Percentiles rank a stretch among this genome's conserved stretches.
phyloP scores from a whole-genome alignment of 108 stramenopile genomes.

The Skeletonema grethae region DNA sequence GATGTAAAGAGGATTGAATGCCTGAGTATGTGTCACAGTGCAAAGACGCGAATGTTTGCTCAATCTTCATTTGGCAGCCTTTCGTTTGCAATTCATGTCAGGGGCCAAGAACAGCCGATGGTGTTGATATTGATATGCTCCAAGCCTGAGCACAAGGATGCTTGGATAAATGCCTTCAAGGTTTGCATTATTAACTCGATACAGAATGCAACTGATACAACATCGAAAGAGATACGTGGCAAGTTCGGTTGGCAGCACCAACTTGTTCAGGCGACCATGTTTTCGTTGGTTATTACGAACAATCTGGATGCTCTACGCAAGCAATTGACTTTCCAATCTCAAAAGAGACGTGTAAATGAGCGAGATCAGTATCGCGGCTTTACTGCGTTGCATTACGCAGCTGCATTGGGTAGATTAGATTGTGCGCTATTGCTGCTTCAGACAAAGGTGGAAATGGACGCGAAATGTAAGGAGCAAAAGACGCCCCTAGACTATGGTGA shows the following conservation, averaged over 20 bases:
- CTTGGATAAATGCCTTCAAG: slow-evolving; percentile 45
- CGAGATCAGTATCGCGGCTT: slow-evolving; percentile 34
- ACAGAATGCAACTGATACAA: slow-evolving; percentile 8
- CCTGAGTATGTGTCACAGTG: slow-evolving; percentile 31
- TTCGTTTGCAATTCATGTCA: slow-evolving; percentile 29
- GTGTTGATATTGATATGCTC: slow-evolving; percentile 45
- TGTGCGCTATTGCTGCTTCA: slow-evolving; percentile 27
- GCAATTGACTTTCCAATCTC: slow-evolving; percentile 16
- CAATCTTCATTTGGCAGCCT: slow-evolving; percentile 29
- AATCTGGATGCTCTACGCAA: slow-evolving; percentile 14
- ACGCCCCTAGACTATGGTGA: slow-evolving; percentile 46
- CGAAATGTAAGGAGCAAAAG: slow-evolving; percentile 28
- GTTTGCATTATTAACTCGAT: slow-evolving; percentile 28
- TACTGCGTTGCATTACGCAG: slow-evolving; percentile 47
- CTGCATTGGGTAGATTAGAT: slow-evolving; percentile 16
- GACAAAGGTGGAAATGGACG: slow-evolving; percentile 21
- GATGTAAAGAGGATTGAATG: slow-evolving; percentile 38
- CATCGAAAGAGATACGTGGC: neutral
- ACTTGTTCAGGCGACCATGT: slow-evolving; percentile 26
- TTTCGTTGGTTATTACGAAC: slow-evolving; percentile 28
- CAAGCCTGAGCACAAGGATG: slow-evolving; percentile 37
- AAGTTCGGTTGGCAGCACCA: slow-evolving; percentile 41
- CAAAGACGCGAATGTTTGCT: slow-evolving; percentile 27
- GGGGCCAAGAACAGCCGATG: slow-evolving; percentile 20
- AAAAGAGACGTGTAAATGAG: slow-evolving; percentile 11